Base-by-base conservation (phyloP, 371 early-diverging fungal genomes). In the Mortierella sp. region DNA sequence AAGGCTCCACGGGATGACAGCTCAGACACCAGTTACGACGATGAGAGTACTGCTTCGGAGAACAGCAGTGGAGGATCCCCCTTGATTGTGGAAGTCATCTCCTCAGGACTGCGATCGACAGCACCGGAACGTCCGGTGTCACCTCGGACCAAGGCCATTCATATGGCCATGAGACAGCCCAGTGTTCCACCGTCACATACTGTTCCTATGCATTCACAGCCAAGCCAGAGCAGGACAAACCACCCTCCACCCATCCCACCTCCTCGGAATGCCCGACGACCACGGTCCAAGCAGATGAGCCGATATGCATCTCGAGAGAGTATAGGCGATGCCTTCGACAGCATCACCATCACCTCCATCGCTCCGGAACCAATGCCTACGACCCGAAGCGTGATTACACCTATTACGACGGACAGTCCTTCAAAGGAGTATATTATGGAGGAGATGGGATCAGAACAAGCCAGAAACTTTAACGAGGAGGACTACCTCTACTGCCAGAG, bases 231-330 rank as follows among this genome's bases (percentile, higher is more conserved):
- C 29, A 83, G 68, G 43, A 63, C 55, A 29, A 68, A 72, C 41
- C 32, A 77, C n/a, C 84, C 84, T 10, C 84, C 84, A 11, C 84
- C 84, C 1, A 70, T 77, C 0, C 84, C 84, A 4, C 84, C 84
- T 3, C 84, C 84, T 29, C 77, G 84, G n/a, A 84, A 84, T 48
- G 70, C 84, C 32, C 77, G 84, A 21, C 77, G 84, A n/a, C 84
- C 84, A 38, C 81, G 81, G 3, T 84, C 84, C 32, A 84, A 84
- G 77, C 74, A 75, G 11, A 63, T 72, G 71, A 77, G 82, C 35
- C 82, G 82, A 4, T 60, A 77, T 71, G 58, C 77, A 21, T 82
- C 77, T 10, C 58, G 46, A 35, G 82, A 82, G 18, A 77, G 56
- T 72, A 71, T 58, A 1, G 75, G 41, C 32, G 60, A 60, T 44